Base-by-base conservation (phyloP, 352 stramenopile species). In the Phytopythium boreale region DNA sequence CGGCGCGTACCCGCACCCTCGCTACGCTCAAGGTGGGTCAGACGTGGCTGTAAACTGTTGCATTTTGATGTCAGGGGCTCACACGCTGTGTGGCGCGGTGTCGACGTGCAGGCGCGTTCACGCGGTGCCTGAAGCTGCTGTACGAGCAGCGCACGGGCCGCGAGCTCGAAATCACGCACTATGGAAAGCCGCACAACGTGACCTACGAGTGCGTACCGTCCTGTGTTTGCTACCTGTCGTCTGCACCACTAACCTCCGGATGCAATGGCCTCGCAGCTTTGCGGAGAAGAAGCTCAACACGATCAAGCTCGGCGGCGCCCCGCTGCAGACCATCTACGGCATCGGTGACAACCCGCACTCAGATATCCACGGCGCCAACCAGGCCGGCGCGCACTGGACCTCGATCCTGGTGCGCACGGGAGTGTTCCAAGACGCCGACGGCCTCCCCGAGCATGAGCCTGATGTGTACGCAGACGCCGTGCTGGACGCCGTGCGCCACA, bases 331-430 rank as follows among this genome's bases (percentile, higher is more conserved):
- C 55, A 91, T 96, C 59, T 97, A 96, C 62, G 90, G 89, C 47
- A 95, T 97, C 44, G 89, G 89, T 10, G 89, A 97, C 75, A 97
- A 97, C 64, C 89, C 89, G 22, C 66, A 87, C 36, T 79, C 87
- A 2, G 89, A 97, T 63, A 93, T 97, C 59, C 86, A 91, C 52
- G 89, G 89, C 22, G 89, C 89, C 11, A 97, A 97, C 69, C 82
- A 89, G 53, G 88, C 88, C 26, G 88, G 88, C 7, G 71, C 80
- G 6, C 65, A 87, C 50, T 97, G 90, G 89, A 85, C 74, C 22
- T 96, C 88, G 19, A 80, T 97, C 19, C 79, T 97, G 14, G 86
- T 97, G 65, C 76, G 77, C 59, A 96, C 91, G 46, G 91, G 91
- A 37, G 88, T 97, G 44, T 97, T 85, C 64, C 1, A 50, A 9